These are phyloP conservation scores for Cladorrhinum samala DNA, from an alignment of 495 filamentous ascomycete genomes.

Conservation along the genomic window DNA sequence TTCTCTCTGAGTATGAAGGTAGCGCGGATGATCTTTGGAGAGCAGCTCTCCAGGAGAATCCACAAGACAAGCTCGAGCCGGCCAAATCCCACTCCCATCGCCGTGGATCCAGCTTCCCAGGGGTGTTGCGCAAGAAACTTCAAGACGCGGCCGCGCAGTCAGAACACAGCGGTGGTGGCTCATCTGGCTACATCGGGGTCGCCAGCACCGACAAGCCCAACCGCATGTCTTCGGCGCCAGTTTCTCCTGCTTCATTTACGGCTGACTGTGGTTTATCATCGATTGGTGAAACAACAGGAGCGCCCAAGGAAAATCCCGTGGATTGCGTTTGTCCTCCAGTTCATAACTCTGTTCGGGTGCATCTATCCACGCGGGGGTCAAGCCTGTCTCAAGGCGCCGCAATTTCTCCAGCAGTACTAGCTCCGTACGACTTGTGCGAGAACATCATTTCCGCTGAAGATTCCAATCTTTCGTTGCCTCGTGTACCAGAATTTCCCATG, in stretches of 20 bases:
- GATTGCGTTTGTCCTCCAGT: not conserved
- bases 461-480: not conserved
- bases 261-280: slow-evolving; percentile 1
- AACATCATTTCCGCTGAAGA: not conserved
- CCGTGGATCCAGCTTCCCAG: slow-evolving; percentile 8
- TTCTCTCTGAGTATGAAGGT: slow-evolving; percentile 11
- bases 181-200: not conserved
- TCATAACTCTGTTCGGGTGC: not conserved
- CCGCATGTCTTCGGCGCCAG: not conserved
- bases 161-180: not conserved
- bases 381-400: not conserved
- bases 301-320: not conserved
- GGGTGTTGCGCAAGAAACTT: not conserved
- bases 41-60: slow-evolving; percentile 20
- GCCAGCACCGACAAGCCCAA: not conserved
- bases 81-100: slow-evolving; percentile 7
- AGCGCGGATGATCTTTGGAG: slow-evolving; percentile 19
- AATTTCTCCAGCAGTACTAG: not conserved
- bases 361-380: not conserved
- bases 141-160: not conserved
- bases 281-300: not conserved
- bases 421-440: no score
- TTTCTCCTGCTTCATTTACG: not conserved
- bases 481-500: not conserved
- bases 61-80: slow-evolving; percentile 13